Evolutionary conservation across 2,329 filamentous ascomycete genomes (phyloP).

Genomic region (Fusarium proliferatum): DNA sequence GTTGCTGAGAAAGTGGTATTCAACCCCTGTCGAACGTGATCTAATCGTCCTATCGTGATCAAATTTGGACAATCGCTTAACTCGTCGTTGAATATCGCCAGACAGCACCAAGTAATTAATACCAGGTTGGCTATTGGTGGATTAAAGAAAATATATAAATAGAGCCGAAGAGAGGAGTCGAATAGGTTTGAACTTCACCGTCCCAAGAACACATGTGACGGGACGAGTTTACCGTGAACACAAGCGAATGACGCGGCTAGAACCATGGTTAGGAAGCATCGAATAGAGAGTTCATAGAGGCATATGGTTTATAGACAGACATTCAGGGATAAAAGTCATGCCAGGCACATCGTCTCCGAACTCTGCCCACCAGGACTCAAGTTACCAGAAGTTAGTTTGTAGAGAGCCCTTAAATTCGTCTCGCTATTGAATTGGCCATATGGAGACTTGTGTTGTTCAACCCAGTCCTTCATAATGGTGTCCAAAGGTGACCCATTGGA

Average conservation of each 20-base stretch:
- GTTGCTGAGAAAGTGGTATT: not conserved
- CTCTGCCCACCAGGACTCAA: not conserved
- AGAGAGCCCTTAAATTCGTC: not conserved
- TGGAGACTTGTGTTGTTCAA: not conserved
- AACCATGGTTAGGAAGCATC: not conserved
- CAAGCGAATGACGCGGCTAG: not conserved
- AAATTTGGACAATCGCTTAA: not conserved
- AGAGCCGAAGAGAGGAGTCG: not conserved
- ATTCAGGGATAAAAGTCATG: not conserved
- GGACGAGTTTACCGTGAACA: not conserved
- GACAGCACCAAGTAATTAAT: not conserved
- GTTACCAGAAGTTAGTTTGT: not conserved
- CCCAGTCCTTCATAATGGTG: not conserved
- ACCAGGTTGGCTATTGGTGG: not conserved
- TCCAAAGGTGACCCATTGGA: not conserved
- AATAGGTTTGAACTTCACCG: not conserved
- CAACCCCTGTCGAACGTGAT: not conserved
- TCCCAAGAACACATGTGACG: not conserved
- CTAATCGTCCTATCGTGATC: not conserved
- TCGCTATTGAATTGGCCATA: not conserved
- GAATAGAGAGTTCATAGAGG: not conserved
- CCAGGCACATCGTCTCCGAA: not conserved
- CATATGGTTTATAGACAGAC: not conserved
- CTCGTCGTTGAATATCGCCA: not conserved
- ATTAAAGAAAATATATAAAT: not conserved